Evolutionary conservation across 2,329 filamentous ascomycete species (phyloP).

Genomic region (Aspergillus persii): DNA sequence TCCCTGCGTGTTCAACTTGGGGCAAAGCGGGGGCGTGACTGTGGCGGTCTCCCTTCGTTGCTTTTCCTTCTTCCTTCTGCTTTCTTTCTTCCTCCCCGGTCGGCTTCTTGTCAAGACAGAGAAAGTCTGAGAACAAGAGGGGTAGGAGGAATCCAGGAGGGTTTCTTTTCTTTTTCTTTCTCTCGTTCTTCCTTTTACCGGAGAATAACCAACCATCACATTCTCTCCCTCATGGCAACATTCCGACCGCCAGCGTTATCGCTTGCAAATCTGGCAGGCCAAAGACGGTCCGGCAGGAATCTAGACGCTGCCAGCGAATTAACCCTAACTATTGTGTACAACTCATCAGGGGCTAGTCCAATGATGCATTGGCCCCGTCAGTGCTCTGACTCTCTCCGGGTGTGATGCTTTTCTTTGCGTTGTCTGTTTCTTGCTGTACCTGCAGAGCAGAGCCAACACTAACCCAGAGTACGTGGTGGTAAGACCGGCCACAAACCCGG

Average conservation of each 20-base stretch:
- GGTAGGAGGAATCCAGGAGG: not conserved
- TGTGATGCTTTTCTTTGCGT: not conserved
- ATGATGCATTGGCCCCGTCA: not conserved
- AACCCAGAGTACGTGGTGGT: not conserved
- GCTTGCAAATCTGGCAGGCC: not conserved
- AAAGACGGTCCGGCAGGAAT: not conserved
- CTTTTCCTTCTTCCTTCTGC: too few species aligned
- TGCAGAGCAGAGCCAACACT: not conserved
- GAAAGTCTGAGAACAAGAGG: not conserved
- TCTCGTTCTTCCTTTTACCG: not conserved
- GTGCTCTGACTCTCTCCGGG: not conserved
- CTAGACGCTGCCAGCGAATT: not conserved
- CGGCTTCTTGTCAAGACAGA: too few species aligned
- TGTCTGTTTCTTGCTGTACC: not conserved
- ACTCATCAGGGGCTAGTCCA: not conserved
- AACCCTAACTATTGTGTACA: not conserved
- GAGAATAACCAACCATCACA: not conserved
- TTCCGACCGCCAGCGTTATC: not conserved
- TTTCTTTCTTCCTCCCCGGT: too few species aligned
- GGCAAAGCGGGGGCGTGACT: too few species aligned
- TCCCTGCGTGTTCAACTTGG: too few species aligned
- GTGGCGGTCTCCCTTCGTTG: too few species aligned
- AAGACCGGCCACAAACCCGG: too few species aligned
- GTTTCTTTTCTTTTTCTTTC: too few species aligned
- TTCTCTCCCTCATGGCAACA: not conserved